Evolutionary conservation across 352 stramenopile genomes (phyloP), one percentile per base, ranked within the genome.

Genomic region (Phytophthora idaei): DNA sequence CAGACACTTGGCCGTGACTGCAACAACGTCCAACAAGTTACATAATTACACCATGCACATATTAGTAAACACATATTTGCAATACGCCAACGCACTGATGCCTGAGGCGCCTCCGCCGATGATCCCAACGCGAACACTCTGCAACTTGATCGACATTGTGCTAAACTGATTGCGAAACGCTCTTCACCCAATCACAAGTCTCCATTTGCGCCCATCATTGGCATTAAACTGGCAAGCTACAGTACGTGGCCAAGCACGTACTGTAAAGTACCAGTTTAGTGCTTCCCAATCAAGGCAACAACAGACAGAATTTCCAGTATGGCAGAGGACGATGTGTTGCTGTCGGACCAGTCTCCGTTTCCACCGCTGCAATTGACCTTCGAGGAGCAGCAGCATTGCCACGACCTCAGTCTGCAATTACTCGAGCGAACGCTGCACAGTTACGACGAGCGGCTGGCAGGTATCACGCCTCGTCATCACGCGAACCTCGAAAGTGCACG

Each of bases 1-100:
- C 47, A 94, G 71, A 31, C 66, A 82, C 51, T 85, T 90, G 67
- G 86, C 80, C n/a, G 85, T 75, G 57, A 94, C 84, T 94, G 44
- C 51, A 71, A 45, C n/a, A 28, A 14, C 14, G 39, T 54, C 14
- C 21, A 32, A 6, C 5, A 25, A 53, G 5, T 53, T 31, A 32
- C 4, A 46, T 11, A 59, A 57, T 7, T 21, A 52, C 15, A 0
- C 4, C 34, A 36, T 50, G n/a, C 17, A 32, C 21, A 34, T 8
- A 15, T 34, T 36, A 14, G 2, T 12, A 39, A 3, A 51, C 28
- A 21, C 11, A 31, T 9, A 54, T 44, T 34, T 42, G 14, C 12
- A 28, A 59, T 28, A 32, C 4, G 5, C 15, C 31, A 37, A 83
- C 85, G 65, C 66, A 94, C 85, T 90, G 67, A 93, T 83, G 59